Base-by-base conservation (phyloP, 2,329 filamentous ascomycete genomes). In the Blastomyces parvus region DNA sequence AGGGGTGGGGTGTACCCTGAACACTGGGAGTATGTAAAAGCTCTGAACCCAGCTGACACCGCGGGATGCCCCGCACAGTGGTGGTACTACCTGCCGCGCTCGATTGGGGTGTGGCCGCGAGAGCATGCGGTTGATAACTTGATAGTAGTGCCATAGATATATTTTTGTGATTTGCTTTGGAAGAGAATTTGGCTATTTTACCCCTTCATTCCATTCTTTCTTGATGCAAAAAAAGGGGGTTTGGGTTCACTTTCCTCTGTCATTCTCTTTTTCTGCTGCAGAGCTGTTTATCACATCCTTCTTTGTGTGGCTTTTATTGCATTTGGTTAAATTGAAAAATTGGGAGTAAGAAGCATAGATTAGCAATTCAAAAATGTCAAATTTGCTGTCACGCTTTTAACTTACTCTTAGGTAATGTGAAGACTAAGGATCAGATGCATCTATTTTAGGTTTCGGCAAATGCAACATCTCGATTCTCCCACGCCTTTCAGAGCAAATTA, bases 1-100 rank as follows among this genome's bases (percentile, higher is more conserved):
- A 25, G 36, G 55, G 55, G 36, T 44, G 56, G 56, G 33, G 56
- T 59, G 11, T 59, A 59, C 22, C 56, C 56, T 38, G 56, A 40
- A 44, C 17, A 44, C 56, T 59, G 55, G 55, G 55, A 57, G 25
- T 57, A 57, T 38, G 56, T 59, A 3, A 59, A 44, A 5, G 38
- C 38, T 40, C 40, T 44, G 56, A 59, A 59, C 38, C 56, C 56
- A 38, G 22, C 40, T 40, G 38, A 27, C 14, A 59, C 36, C 7
- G 22, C 36, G 14, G 36, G 36, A 27, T 42, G 22, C 44, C 22
- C 36, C 33, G 38, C 33, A 9, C 17, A 27, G 17, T 59, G 38
- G 38, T 59, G 56, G 56, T 59, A 44, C 22, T 59, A 27, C 36
- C 14, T 42, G n/a, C 56, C 56, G 11, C 38, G 22, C 14, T 59